Percentiles rank a stretch among this genome's conserved stretches.
phyloP scores from a whole-genome alignment of 2,329 filamentous ascomycete genomes.

The Exserohilum turcica region DNA sequence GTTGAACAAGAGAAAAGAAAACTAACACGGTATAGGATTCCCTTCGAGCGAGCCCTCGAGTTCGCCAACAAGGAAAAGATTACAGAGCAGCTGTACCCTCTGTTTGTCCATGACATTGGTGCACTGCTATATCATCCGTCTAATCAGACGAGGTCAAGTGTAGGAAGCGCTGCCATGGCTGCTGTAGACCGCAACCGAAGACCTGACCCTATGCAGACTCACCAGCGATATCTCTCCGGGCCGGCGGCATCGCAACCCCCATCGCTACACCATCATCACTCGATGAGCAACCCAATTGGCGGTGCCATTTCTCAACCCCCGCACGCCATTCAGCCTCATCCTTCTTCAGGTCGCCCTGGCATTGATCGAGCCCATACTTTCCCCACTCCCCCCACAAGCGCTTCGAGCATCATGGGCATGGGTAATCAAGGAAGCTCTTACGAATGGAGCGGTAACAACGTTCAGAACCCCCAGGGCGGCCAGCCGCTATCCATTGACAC shows the following conservation, averaged over 20 bases:
- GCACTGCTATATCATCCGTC: constrained; percentile 91
- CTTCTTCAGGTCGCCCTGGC: constrained; percentile 67
- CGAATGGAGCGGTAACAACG: constrained; percentile 68
- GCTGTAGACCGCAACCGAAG: constrained; percentile 66
- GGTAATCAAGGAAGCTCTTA: constrained; percentile 74
- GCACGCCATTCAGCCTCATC: constrained; percentile 66
- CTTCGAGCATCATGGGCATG: constrained; percentile 83
- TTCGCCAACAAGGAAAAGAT: constrained; percentile 99
- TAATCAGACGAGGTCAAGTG: constrained; percentile 80
- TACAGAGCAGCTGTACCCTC: constrained; percentile 88
- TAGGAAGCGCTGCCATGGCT: constrained; percentile 73
- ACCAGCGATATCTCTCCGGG: constrained; percentile 62
- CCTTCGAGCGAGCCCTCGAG: constrained; percentile 94
- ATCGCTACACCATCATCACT: constrained; percentile 73
- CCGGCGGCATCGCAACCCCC: constrained; percentile 65
- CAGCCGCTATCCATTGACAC: constrained; percentile 84
- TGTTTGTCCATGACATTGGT: constrained; percentile 97
- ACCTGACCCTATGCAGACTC: constrained; percentile 50
- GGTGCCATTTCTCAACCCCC: constrained; percentile 69
- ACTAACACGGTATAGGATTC: constrained; percentile 70
- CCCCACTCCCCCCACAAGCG: constrained; percentile 89
- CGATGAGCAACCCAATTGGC: constrained; percentile 65
- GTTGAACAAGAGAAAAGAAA: too few relatives aligned
- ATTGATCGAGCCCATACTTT: constrained; percentile 86
- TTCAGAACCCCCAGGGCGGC: constrained; percentile 58